Evolutionary conservation across 1,284 basidiomycete genomes (phyloP), one percentile per base, ranked within the genome.

Genomic region (Ceratobasidium sp.): DNA sequence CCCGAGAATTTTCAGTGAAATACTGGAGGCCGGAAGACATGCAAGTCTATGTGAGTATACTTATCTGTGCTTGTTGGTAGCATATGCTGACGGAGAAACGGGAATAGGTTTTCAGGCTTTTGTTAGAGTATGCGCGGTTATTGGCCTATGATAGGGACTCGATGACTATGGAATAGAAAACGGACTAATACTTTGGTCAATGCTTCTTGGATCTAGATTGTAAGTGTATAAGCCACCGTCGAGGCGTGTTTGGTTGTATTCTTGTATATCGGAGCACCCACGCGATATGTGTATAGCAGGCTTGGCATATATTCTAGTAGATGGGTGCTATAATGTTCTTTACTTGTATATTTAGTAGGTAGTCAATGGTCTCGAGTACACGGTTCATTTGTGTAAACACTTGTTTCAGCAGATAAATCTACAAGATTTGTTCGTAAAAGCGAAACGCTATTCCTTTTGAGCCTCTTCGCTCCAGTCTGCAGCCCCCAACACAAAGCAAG

Each of bases 1-100:
- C 84, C 0, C 81, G 82, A 62, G 79, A 84, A 61, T 89, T 88
- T 81, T 84, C 84, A 0, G 80, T 81, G 46, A 81, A 85, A 62
- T 82, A 86, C 80, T 88, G 87, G 86, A 80, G 88, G 65, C 85
- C 84, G 84, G 85, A 86, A 78, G 87, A 87, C 80, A 86, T 87
- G 86, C 86, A 87, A 81, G 86, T 85, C 61, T 87, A 86, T 81
- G 85, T 86, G 57, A 78, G 77, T 62, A 2, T 64, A 33, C 33
- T 33, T 33, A 33, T 4, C 33, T 4, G 4, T 33, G 4, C 33
- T 33, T 33, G 33, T 1, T 33, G 33, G 4, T 33, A 33, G 33
- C 33, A 48, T 28, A 26, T 40, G 57, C 33, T 56, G 1, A n/a
- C n/a, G n/a, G n/a, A n/a, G n/a, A n/a, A n/a, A n/a, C n/a, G n/a